Evolutionary conservation across 257 asterid species (phyloP).

Genomic region (Lavandula angustifolia): DNA sequence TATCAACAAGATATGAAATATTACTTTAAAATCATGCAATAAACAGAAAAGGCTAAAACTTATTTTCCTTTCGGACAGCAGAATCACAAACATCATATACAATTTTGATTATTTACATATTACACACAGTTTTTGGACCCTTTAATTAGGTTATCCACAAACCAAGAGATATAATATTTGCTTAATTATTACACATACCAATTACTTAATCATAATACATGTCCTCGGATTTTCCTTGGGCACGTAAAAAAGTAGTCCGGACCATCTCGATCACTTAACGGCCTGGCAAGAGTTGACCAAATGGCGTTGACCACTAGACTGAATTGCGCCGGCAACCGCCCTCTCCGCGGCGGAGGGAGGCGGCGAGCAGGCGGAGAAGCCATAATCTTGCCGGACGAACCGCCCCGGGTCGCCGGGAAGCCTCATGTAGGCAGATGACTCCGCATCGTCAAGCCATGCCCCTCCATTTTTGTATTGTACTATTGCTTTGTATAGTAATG

Average conservation of each 20-base stretch:
- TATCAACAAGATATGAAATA: too few relatives aligned
- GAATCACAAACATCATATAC: slow-evolving; percentile 19
- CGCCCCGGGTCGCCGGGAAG: slow-evolving; percentile 81
- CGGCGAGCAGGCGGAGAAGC: slow-evolving; percentile 46
- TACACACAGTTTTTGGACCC: slow-evolving; percentile 26
- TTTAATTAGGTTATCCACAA: slow-evolving; percentile 40
- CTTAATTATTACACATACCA: slow-evolving; percentile 25
- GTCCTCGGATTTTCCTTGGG: slow-evolving; percentile 37
- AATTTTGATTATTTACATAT: slow-evolving; percentile 6
- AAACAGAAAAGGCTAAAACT: too few relatives aligned
- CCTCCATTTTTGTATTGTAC: slow-evolving; percentile 69
- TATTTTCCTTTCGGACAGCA: background rate
- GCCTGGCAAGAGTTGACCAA: slow-evolving; percentile 40
- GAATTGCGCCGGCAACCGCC: background rate
- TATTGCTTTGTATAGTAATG: slow-evolving; percentile 74
- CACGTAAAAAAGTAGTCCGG: slow-evolving; percentile 23
- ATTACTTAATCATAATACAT: slow-evolving; percentile 19
- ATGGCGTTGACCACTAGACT: slow-evolving; percentile 27
- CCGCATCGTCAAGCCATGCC: slow-evolving; percentile 56
- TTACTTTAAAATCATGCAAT: too few relatives aligned
- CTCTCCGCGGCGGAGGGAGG: slow-evolving; percentile 36
- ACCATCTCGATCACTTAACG: slow-evolving; percentile 33
- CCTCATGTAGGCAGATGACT: slow-evolving; percentile 54
- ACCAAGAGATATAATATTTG: slow-evolving; percentile 6
- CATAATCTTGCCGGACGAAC: slow-evolving; percentile 50